A percentile compares a stretch with the other conserved stretches of the same genome.
Evolutionary conservation across 345 rosid species (phyloP).

Genomic region (Cardamine resedifolia): DNA sequence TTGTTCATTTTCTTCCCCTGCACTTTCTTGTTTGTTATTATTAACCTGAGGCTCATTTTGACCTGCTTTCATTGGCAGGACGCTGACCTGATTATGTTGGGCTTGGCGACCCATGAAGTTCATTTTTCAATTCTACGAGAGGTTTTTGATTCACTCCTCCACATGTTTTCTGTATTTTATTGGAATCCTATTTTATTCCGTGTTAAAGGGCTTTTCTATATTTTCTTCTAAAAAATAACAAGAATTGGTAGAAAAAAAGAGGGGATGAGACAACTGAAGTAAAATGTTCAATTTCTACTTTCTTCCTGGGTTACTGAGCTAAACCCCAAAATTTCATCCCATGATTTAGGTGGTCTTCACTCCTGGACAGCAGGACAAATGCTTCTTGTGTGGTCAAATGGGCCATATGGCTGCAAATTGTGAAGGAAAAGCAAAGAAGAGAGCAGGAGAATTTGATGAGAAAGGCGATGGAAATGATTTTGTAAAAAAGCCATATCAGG

Average conservation of each 20-base stretch:
- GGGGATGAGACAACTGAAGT: background rate
- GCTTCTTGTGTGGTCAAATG: constrained; percentile 93
- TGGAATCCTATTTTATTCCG: background rate
- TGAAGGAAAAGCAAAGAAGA: constrained; percentile 85
- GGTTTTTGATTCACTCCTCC: constrained; percentile 48
- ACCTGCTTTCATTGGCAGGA: constrained; percentile 56
- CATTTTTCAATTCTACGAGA: constrained; percentile 98
- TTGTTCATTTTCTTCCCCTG: background rate
- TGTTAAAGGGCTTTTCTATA: background rate
- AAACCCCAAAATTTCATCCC: background rate
- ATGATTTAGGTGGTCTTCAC: constrained; percentile 75
- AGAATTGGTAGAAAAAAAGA: background rate
- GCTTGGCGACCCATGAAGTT: constrained; percentile 92
- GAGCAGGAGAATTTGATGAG: constrained; percentile 92
- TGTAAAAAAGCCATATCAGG: constrained; percentile 92
- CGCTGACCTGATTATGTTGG: constrained; percentile 97
- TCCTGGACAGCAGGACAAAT: constrained; percentile 87
- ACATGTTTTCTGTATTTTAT: background rate
- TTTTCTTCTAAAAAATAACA: background rate
- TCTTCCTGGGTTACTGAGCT: constrained; percentile 7
- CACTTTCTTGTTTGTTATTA: constrained; percentile 5
- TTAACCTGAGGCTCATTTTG: constrained; percentile 20
- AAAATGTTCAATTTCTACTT: background rate
- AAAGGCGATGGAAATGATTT: constrained; percentile 56
- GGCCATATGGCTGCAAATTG: constrained; percentile 90